phyloP scores from a whole-genome alignment of 2,329 filamentous ascomycete genomes.

The Cytospora piceae region DNA sequence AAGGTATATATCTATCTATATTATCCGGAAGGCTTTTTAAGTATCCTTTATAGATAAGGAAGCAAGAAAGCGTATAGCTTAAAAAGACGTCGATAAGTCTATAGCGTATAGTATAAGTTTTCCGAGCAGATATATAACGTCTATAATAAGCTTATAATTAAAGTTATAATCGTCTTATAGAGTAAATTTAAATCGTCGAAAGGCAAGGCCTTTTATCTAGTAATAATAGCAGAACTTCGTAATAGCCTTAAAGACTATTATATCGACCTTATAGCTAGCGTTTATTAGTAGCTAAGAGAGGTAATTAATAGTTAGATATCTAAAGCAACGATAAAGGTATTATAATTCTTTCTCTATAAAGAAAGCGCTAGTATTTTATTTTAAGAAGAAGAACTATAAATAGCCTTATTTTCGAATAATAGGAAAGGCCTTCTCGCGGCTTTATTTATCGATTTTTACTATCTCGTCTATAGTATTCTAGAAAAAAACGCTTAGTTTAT shows the following conservation, averaged over 20 bases:
- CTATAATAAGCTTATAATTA: background rate
- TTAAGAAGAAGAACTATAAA: background rate
- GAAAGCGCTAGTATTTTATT: background rate
- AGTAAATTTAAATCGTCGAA: no score
- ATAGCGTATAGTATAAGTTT: background rate
- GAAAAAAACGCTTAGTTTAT: background rate
- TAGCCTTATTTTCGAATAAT: background rate
- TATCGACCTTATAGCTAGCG: no score
- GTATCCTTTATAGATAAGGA: background rate
- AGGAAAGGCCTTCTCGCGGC: background rate
- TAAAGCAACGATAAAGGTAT: background rate
- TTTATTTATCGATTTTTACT: background rate
- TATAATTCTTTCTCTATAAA: background rate
- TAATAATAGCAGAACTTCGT: no score
- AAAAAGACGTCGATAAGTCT: background rate
- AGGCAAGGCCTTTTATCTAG: no score
- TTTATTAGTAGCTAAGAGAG: background rate
- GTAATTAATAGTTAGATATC: background rate
- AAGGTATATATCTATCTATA: background rate
- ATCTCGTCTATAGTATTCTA: constrained; percentile 3
- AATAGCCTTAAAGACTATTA: no score
- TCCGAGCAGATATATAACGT: background rate
- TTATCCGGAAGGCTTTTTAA: background rate
- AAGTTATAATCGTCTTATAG: no score
- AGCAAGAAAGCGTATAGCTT: background rate